phyloP scores from a whole-genome alignment of 192 early-diverging fungal species.

The Linnemannia elongata region DNA sequence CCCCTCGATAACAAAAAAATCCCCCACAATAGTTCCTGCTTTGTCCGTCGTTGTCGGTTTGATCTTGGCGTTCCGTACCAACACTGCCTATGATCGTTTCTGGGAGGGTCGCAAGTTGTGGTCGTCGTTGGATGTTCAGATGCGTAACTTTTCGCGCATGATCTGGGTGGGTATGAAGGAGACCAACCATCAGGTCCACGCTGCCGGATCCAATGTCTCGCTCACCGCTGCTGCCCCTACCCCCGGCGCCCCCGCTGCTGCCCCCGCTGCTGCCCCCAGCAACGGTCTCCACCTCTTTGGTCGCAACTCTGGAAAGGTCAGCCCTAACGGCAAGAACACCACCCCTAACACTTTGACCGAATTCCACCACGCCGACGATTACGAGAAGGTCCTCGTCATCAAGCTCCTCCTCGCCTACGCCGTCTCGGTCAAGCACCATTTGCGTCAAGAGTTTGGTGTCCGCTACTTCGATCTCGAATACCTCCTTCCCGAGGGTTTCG shows the following conservation, averaged over 20 bases:
- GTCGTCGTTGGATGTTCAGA: conserved; percentile 51
- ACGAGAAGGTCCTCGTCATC: conserved; percentile 62
- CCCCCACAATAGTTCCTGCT: conserved; percentile 28
- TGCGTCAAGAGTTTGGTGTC: conserved; percentile 68
- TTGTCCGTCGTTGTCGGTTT: conserved; percentile 55
- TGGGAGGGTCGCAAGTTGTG: conserved; percentile 62
- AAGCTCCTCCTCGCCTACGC: conserved; percentile 61
- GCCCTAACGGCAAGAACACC: conserved; percentile 6
- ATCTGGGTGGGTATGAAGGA: conserved; percentile 59
- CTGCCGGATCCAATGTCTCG: background rate
- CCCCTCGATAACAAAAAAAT: background rate
- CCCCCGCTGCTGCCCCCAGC: conserved; percentile 11
- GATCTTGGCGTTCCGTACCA: conserved; percentile 57
- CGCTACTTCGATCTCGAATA: conserved; percentile 65
- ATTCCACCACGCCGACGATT: conserved; percentile 31
- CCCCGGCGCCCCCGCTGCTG: background rate
- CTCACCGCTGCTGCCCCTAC: conserved; percentile 18
- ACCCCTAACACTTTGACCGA: conserved; percentile 28
- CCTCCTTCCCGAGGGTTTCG: conserved; percentile 60
- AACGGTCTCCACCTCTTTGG: conserved; percentile 32
- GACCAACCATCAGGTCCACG: conserved; percentile 1
- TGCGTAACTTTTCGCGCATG: conserved; percentile 56
- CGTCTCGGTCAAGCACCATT: conserved; percentile 61
- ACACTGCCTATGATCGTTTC: conserved; percentile 58
- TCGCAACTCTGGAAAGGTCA: conserved; percentile 16